A percentile compares a stretch with the other conserved stretches of the same genome.
Conservation (phyloP, 345 rosid genomes). For the Eucalyptus erythrocorys region DNA sequence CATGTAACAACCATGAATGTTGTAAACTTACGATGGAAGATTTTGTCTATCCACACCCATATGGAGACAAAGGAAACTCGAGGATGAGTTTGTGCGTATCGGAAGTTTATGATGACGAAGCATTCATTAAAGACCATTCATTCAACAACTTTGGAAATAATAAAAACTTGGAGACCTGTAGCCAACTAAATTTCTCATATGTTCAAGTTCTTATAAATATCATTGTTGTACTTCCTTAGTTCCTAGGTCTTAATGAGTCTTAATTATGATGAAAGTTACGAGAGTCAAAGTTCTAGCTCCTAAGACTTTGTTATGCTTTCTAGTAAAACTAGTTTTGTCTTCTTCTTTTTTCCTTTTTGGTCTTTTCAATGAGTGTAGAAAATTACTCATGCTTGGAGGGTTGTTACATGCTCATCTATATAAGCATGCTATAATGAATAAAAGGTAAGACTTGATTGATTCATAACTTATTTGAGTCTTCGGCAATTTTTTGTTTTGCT, state of each 20-base stretch:
- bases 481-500: neutral
- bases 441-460: neutral
- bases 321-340: neutral
- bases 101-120: neutral
- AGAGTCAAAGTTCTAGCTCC: neutral
- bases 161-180: neutral
- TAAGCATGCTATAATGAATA: neutral
- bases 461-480: neutral
- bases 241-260: neutral
- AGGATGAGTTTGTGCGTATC: neutral
- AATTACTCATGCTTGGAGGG: neutral
- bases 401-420: neutral
- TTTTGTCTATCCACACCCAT: neutral
- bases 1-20: neutral
- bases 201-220: neutral
- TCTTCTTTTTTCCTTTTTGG: neutral
- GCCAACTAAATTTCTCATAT: neutral
- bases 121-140: neutral
- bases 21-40: neutral
- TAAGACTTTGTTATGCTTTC: neutral
- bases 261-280: neutral
- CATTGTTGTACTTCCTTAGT: neutral
- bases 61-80: neutral
- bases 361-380: neutral
- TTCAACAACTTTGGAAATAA: neutral